A percentile compares a stretch with the other conserved stretches of the same genome.
phyloP scores from a whole-genome alignment of 441 rosid genomes.

The Pelargonium cotyledonis region DNA sequence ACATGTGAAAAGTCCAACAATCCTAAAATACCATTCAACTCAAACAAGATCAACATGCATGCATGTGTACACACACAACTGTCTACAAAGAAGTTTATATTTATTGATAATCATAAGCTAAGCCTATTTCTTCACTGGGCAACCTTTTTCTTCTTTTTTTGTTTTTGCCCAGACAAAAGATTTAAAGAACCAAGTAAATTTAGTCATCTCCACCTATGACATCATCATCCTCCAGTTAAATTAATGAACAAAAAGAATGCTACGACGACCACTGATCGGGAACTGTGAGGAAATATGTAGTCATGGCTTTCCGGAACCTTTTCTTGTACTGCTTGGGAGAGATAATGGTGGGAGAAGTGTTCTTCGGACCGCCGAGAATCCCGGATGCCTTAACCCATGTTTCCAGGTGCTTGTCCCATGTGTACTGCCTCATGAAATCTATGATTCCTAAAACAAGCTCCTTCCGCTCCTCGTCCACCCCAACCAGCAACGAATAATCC shows the following conservation, averaged over 20 bases:
- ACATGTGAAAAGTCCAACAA: no score
- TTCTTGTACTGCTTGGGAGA: constrained; percentile 95
- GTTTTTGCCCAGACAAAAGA: neutral
- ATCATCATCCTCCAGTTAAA: no score
- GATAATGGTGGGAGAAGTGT: constrained; percentile 74
- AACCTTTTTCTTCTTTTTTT: no score
- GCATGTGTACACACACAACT: neutral
- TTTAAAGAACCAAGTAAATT: neutral
- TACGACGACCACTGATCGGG: constrained; percentile 90
- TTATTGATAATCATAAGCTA: no score
- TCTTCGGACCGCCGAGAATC: constrained; percentile 83
- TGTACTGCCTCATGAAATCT: constrained; percentile 94
- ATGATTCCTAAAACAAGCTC: constrained; percentile 90
- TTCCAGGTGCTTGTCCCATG: constrained; percentile 97
- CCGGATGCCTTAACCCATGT: constrained; percentile 91
- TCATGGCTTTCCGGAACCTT: constrained; percentile 94
- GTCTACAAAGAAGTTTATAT: neutral
- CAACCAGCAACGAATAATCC: constrained; percentile 93
- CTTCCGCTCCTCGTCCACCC: constrained; percentile 80
- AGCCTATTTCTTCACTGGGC: no score
- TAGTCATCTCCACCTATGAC: neutral
- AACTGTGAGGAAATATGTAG: constrained; percentile 84
- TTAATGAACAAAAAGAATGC: neutral
- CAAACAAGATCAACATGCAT: neutral
- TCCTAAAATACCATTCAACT: neutral